phyloP scores from a whole-genome alignment of 768 basidiomycete species.

The Russula emetica region DNA sequence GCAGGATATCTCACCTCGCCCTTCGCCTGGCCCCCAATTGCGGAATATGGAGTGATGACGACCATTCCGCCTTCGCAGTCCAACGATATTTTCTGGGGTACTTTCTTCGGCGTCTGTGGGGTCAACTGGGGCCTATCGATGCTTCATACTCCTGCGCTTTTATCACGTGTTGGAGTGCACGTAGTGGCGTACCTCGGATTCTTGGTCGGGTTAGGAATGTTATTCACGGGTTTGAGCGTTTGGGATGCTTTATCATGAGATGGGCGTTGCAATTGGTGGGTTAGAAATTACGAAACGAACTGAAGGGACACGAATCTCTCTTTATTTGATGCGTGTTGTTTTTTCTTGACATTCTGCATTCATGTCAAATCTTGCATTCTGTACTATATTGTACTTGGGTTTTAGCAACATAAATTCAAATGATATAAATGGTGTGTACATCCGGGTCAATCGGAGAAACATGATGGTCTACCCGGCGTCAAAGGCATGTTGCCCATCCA shows the following conservation, averaged over 20 bases:
- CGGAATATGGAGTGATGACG: not conserved
- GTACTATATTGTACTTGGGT: not conserved
- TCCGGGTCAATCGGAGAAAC: no score
- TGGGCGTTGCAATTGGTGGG: not conserved
- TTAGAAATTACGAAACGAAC: not conserved
- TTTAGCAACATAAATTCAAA: not conserved
- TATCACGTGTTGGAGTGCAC: conserved; percentile 72
- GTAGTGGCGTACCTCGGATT: conserved; percentile 68
- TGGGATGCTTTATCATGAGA: conserved; percentile 58
- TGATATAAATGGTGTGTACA: no score
- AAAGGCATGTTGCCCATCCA: no score
- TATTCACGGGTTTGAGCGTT: conserved; percentile 67
- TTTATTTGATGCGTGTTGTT: not conserved
- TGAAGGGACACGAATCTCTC: not conserved
- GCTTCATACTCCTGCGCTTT: conserved; percentile 60
- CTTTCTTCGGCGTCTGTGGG: conserved; percentile 32
- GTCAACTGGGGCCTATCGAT: conserved; percentile 52
- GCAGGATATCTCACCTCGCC: conserved; percentile 58
- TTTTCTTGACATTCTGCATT: not conserved
- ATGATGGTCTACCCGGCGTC: no score
- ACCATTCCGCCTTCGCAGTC: conserved; percentile 28
- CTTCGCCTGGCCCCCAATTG: conserved; percentile 29
- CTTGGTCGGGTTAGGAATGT: conserved; percentile 59
- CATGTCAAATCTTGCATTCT: not conserved
- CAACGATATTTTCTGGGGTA: conserved; percentile 31